These are phyloP conservation scores for Didymella sp. DNA, from an alignment of 2,329 filamentous ascomycete genomes.

Conservation along the genomic window DNA sequence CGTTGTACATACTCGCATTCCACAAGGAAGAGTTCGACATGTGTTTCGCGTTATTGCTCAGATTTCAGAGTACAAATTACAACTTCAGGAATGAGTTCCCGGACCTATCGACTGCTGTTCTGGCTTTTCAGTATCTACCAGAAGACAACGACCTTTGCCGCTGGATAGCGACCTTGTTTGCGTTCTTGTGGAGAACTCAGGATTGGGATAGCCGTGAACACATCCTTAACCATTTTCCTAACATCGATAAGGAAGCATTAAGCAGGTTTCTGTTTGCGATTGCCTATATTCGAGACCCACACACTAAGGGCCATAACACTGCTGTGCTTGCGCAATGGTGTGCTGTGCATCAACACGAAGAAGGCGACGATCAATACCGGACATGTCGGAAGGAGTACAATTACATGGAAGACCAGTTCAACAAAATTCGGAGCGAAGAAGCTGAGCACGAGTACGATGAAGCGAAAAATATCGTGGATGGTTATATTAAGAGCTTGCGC, in stretches of 20 bases:
- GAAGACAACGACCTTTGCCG: background rate
- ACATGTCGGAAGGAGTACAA: background rate
- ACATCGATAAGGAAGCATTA: background rate
- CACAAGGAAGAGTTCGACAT: background rate
- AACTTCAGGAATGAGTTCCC: background rate
- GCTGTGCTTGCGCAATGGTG: background rate
- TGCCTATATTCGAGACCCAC: background rate
- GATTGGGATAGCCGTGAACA: background rate
- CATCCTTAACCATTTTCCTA: background rate
- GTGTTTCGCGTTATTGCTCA: background rate
- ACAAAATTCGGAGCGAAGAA: background rate
- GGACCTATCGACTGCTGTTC: background rate
- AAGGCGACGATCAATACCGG: background rate
- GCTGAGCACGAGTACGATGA: background rate
- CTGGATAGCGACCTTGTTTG: background rate
- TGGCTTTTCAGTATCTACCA: background rate
- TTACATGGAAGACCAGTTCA: background rate
- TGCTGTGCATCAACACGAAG: background rate
- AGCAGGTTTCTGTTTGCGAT: background rate
- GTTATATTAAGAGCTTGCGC: background rate
- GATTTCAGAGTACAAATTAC: background rate
- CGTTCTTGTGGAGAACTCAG: background rate
- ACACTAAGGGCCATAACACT: background rate
- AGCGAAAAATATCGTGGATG: background rate
- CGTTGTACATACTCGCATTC: background rate